Evolutionary conservation across 2,329 filamentous ascomycete genomes (phyloP).

Genomic region (Pseudocercospora vitis): DNA sequence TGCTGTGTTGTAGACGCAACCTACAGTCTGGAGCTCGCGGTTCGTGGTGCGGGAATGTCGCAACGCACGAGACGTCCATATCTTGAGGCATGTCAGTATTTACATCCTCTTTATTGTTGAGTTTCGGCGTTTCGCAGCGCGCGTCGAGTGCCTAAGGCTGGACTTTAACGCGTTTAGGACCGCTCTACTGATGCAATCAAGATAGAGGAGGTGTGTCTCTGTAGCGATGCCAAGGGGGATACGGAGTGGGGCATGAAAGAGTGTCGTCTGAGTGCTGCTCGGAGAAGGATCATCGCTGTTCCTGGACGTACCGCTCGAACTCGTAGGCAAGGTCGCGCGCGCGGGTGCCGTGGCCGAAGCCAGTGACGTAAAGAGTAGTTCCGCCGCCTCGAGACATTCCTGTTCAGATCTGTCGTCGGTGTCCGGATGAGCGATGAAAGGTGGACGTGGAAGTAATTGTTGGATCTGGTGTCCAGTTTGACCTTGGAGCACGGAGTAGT

Average conservation of each 20-base stretch:
- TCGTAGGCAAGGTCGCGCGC: slow-evolving; percentile 99
- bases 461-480: no score
- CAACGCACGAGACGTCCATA: slow-evolving; percentile 97
- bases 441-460: no score
- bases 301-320: slow-evolving; percentile 97
- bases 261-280: slow-evolving; percentile 4
- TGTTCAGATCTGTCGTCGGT: slow-evolving; percentile 4
- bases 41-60: slow-evolving; percentile 94
- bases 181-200: no score
- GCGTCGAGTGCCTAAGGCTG: no score
- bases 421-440: no score
- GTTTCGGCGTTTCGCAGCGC: neutral
- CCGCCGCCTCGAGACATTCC: slow-evolving; percentile 77
- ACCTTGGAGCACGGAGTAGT: no score
- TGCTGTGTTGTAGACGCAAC: slow-evolving; percentile 44
- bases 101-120: neutral
- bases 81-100: slow-evolving; percentile 59
- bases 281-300: slow-evolving; percentile 11
- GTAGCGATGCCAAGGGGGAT: neutral
- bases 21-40: slow-evolving; percentile 91
- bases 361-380: slow-evolving; percentile 95
- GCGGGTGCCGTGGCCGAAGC: slow-evolving; percentile 98
- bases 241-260: neutral
- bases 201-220: neutral
- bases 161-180: no score